phyloP scores from a whole-genome alignment of 2,329 filamentous ascomycete genomes.

The Fusarium sulawesiense region DNA sequence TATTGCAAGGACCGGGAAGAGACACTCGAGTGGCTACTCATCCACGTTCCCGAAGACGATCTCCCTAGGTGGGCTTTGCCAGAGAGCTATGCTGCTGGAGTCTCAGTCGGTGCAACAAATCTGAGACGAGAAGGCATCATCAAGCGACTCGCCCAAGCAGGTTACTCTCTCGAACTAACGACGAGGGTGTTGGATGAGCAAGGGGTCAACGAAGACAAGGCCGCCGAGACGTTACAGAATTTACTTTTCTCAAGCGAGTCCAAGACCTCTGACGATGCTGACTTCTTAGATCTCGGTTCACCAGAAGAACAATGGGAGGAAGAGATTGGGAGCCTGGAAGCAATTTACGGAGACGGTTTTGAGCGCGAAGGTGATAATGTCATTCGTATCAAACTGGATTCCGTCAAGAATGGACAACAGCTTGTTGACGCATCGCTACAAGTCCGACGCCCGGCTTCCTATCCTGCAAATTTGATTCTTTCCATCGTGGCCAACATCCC shows the following conservation, averaged over 20 bases:
- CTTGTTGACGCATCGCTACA: slow-evolving; percentile 68
- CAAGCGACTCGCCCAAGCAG: slow-evolving; percentile 82
- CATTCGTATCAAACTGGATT: slow-evolving; percentile 76
- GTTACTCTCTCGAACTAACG: slow-evolving; percentile 88
- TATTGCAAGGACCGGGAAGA: slow-evolving; percentile 94
- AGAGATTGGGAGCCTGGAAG: slow-evolving; percentile 84
- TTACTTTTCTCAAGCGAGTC: slow-evolving; percentile 47
- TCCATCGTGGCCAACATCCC: slow-evolving; percentile 78
- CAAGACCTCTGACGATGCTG: slow-evolving; percentile 43
- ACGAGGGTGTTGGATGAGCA: slow-evolving; percentile 78
- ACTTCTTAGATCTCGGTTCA: slow-evolving; percentile 61
- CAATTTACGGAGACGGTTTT: slow-evolving; percentile 85
- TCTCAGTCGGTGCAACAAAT: slow-evolving; percentile 85
- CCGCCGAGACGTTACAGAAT: slow-evolving; percentile 83
- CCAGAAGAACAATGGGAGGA: slow-evolving; percentile 81
- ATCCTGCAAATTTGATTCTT: slow-evolving; percentile 78
- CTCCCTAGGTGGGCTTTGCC: slow-evolving; percentile 92
- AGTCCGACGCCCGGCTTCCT: slow-evolving; percentile 77
- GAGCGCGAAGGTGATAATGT: slow-evolving; percentile 68
- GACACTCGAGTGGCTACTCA: slow-evolving; percentile 92
- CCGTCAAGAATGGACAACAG: slow-evolving; percentile 63
- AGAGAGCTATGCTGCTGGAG: slow-evolving; percentile 89
- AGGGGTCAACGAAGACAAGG: slow-evolving; percentile 76
- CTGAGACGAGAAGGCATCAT: slow-evolving; percentile 84
- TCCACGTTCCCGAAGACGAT: slow-evolving; percentile 97